A percentile compares a stretch with the other conserved stretches of the same genome.
Conservation (phyloP, 106 monocot genomes). For the Xerophyta viscosa region DNA sequence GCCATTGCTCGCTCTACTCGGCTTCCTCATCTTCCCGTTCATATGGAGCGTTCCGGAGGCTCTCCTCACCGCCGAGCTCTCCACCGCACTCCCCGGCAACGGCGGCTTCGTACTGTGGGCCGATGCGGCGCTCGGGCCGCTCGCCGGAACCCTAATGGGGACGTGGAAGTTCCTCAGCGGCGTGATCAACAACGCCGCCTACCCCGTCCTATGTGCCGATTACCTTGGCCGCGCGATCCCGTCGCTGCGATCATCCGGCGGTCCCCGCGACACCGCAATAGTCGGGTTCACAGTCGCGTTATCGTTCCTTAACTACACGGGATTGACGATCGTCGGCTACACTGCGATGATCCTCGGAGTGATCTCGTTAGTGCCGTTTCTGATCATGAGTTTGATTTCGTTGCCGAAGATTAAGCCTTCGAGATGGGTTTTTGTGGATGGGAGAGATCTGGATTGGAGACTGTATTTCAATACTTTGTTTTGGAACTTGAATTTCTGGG, state of each 20-base stretch:
- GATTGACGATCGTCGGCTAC: slow-evolving; percentile 66
- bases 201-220: slow-evolving; percentile 65
- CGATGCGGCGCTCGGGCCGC: slow-evolving; percentile 58
- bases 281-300: slow-evolving; percentile 26
- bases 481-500: slow-evolving; percentile 89
- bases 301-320: slow-evolving; percentile 64
- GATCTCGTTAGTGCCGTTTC: slow-evolving; percentile 50
- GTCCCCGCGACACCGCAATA: slow-evolving; percentile 19
- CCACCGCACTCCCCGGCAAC: slow-evolving; percentile 76
- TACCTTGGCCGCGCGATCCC: slow-evolving; percentile 49
- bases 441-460: slow-evolving; percentile 44
- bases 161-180: slow-evolving; percentile 80
- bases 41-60: slow-evolving; percentile 78
- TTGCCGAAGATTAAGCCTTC: slow-evolving; percentile 28
- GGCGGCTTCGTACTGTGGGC: slow-evolving; percentile 95
- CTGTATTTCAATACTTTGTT: slow-evolving; percentile 75
- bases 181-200: slow-evolving; percentile 73
- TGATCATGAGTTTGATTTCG: slow-evolving; percentile 40
- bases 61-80: slow-evolving; percentile 75
- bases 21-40: slow-evolving; percentile 79
- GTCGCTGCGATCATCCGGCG: slow-evolving; percentile 15
- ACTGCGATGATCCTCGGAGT: slow-evolving; percentile 42
- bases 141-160: slow-evolving; percentile 63
- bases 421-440: slow-evolving; percentile 40
- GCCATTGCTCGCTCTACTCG: slow-evolving; percentile 57